These are phyloP conservation scores for Colletotrichum sp. DNA, from an alignment of 2,329 filamentous ascomycete genomes.

Conservation along the genomic window DNA sequence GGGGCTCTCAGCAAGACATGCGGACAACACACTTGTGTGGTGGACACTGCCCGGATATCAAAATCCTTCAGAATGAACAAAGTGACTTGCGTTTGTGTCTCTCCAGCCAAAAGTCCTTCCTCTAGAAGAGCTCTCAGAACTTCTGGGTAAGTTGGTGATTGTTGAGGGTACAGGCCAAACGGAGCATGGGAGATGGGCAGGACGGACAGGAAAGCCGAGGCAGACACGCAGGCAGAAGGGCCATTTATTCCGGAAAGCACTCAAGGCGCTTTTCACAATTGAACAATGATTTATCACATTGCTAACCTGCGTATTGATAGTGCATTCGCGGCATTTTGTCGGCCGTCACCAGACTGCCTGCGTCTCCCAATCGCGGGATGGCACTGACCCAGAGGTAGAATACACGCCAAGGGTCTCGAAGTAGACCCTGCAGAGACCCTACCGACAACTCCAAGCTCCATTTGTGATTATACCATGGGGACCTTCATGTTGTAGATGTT, in stretches of 20 bases:
- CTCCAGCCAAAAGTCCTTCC: neutral
- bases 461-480: fast-evolving
- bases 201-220: neutral
- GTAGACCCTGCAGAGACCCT: neutral
- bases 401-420: neutral
- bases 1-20: too few relatives aligned
- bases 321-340: neutral
- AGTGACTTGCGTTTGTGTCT: too few relatives aligned
- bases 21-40: fast-evolving
- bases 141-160: neutral
- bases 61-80: too few relatives aligned
- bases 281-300: fast-evolving
- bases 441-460: too few relatives aligned
- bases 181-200: fast-evolving
- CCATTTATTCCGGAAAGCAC: fast-evolving
- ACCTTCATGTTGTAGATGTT: neutral
- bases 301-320: neutral
- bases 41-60: too few relatives aligned
- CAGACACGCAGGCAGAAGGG: neutral
- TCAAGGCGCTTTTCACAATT: neutral
- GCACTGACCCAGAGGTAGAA: neutral
- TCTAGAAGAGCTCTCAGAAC: fast-evolving
- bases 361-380: too few relatives aligned
- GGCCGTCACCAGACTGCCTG: neutral
- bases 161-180: neutral